Evolutionary conservation across 495 filamentous ascomycete species (phyloP), one percentile per base, ranked within the genome.

Genomic region (Durotheca rogersii): DNA sequence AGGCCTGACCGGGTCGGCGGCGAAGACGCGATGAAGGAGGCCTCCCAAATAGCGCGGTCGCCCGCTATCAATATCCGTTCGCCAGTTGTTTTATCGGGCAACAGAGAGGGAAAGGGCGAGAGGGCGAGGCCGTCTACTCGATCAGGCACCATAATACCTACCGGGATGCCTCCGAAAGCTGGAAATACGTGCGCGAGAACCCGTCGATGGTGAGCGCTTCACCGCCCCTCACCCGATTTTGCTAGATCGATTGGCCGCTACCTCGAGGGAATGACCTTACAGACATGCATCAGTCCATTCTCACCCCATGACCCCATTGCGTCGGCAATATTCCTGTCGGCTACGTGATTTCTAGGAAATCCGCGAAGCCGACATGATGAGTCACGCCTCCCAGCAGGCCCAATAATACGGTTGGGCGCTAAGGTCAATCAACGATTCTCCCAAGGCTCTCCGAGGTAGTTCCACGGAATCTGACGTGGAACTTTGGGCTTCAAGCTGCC

Each of bases 1-100:
- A 50, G 45, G 49, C 45, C 44, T 39, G 40, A 46, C 49, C 50
- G 34, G 49, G 50, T 52, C 50, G 48, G 34, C 34, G 56, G 49
- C 45, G 38, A 49, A 40, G 40, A 46, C 31, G 12, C 17, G 34
- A 27, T 9, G 4, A 27, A 14, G 44, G 50, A 53, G 56, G 49
- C 56, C 50, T 53, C 56, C 27, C 25, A 27, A 31, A 23, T 21
- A 18, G 36, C 31, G 12, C n/a, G n/a, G n/a, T n/a, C n/a, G n/a
- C n/a, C n/a, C n/a, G 20, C 15, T 21, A 12, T 34, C 39, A 39
- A 52, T 21, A 14, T 32, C 33, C 23, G n/a, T 14, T 23, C 23
- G n/a, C 19, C 20, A 10, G 7, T 12, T 27, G 34, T 20, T 5
- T 35, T 35, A n/a, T 47, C 30, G 23, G 18, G 30, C 30, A 7